Percentiles rank a stretch among this genome's conserved stretches.
phyloP scores from a whole-genome alignment of 116 monocot genomes.

The Posidonia oceanica region DNA sequence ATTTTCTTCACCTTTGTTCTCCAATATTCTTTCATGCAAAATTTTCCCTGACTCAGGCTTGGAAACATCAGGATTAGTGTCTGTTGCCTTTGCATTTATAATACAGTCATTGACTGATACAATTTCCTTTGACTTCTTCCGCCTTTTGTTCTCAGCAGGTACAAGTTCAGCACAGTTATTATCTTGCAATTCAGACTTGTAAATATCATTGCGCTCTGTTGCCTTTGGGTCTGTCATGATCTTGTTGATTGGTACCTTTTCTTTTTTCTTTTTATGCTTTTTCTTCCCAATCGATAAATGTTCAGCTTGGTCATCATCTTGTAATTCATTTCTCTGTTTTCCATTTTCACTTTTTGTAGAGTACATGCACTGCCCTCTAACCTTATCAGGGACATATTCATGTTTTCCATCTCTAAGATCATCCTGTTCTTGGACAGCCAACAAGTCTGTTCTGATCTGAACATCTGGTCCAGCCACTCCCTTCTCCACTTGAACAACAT shows the following conservation, averaged over 20 bases:
- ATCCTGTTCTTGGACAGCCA: not conserved
- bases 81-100: not conserved
- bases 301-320: not conserved
- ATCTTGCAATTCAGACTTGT: not conserved
- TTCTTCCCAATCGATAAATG: slow-evolving; percentile 1
- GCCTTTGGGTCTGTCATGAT: not conserved
- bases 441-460: not conserved
- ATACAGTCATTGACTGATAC: not conserved
- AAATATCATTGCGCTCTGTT: not conserved
- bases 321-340: not conserved
- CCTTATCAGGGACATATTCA: not conserved
- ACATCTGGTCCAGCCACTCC: not conserved
- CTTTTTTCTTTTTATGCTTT: slow-evolving; percentile 1
- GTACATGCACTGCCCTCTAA: not conserved
- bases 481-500: not conserved
- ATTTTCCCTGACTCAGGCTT: slow-evolving; percentile 2
- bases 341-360: not conserved
- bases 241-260: not conserved
- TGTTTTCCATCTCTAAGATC: not conserved
- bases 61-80: not conserved
- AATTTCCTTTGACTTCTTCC: slow-evolving; percentile 1
- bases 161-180: not conserved
- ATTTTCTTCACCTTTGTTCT: not conserved
- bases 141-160: not conserved
- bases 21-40: not conserved